A percentile compares a stretch with the other conserved stretches of the same genome.
phyloP scores from a whole-genome alignment of 2,329 filamentous ascomycete species.

The Diaporthe sp. region DNA sequence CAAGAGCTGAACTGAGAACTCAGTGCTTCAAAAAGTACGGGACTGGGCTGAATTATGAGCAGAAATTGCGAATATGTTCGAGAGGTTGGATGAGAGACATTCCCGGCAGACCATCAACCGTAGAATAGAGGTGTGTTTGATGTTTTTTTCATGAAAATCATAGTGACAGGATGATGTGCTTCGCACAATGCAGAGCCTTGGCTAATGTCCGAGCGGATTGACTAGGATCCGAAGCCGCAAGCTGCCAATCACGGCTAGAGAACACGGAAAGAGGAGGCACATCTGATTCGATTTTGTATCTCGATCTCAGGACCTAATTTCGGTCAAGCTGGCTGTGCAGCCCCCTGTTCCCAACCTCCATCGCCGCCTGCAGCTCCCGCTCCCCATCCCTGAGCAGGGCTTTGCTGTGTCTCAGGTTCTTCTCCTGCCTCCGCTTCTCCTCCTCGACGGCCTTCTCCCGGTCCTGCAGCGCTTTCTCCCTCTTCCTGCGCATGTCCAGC shows the following conservation, averaged over 20 bases:
- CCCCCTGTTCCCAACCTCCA: conserved; percentile 77
- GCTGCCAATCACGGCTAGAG: background rate
- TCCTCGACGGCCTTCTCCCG: conserved; percentile 74
- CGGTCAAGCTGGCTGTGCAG: conserved; percentile 70
- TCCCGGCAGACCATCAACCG: background rate
- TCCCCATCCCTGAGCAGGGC: conserved; percentile 76
- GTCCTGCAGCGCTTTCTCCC: conserved; percentile 78
- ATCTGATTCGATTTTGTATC: background rate
- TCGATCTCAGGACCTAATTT: background rate
- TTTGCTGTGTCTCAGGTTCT: conserved; percentile 72
- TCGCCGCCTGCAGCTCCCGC: conserved; percentile 76
- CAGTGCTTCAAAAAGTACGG: background rate
- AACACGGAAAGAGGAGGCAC: background rate
- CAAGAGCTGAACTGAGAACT: background rate
- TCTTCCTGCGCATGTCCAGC: conserved; percentile 65
- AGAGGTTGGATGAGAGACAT: background rate
- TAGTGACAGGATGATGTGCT: background rate
- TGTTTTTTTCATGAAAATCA: background rate
- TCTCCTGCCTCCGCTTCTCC: conserved; percentile 72
- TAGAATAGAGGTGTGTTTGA: too few species aligned
- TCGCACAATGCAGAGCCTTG: background rate
- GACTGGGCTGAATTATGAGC: background rate
- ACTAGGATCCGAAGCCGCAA: background rate
- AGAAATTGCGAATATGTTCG: background rate
- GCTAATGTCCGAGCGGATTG: background rate